Base-by-base conservation (phyloP, 83 land plant genomes). In the Isoetes engelmannii region DNA sequence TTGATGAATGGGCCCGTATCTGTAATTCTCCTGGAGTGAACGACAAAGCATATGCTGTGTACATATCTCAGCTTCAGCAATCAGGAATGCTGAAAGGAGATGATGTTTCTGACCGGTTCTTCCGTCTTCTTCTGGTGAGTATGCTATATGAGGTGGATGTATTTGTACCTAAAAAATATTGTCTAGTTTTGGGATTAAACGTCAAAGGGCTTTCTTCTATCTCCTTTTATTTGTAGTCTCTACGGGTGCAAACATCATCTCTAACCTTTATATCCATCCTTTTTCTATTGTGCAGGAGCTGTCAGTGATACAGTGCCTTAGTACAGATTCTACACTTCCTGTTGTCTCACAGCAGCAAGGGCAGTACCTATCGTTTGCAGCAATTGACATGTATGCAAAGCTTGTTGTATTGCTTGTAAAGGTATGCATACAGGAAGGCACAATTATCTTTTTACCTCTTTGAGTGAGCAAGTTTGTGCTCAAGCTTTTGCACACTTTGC, bases 41-140 rank as follows among this genome's bases (percentile, higher is more conserved):
- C 78, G 99, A 95, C 73, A 84, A 87, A 68, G 82, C 86, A 41
- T 80, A 75, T 77, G 75, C 82, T 13, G 81, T 72, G 69, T 95
- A 74, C 59, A 79, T 95, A 7, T 78, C 85, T 6, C 88, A 90
- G 50, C 76, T 95, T 56, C 93, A 90, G 42, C 96, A 90, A 68
- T 74, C 69, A 69, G 99, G 99, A 48, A 73, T 90, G 68, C 76
- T 95, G 48, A 95, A 95, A 60, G 99, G 91, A 44, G 99, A 95
- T 78, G 97, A 95, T 66, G 70, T 78, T 45, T 75, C 97, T 17
- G 99, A 91, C 49, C 85, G 89, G 5, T 95, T 95, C 71, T 90
- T 95, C 77, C 90, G 89, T 45, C 69, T 78, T 37, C 80, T 88
- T 8, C 79, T 70, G 75, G 99, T 94, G 55, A n/a, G 70, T 57